phyloP scores from a whole-genome alignment of 495 filamentous ascomycete genomes.

The Oidiodendron maius region DNA sequence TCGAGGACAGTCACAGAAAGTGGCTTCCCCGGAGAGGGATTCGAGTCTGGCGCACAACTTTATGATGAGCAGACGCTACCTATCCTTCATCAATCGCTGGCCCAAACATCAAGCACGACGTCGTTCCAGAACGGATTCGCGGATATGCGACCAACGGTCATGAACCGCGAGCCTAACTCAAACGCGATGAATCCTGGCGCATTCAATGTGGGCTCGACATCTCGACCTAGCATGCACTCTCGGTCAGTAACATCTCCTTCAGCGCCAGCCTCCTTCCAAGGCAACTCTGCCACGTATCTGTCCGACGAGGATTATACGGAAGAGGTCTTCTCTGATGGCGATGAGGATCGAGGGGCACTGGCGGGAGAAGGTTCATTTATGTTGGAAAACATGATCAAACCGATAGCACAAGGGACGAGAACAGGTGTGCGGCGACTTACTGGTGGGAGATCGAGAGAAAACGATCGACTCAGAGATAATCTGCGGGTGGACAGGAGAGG shows the following conservation, averaged over 20 bases:
- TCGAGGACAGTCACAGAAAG: conserved; percentile 61
- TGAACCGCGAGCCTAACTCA: conserved; percentile 35
- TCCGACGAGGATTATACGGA: conserved; percentile 42
- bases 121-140: conserved; percentile 88
- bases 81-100: conserved; percentile 78
- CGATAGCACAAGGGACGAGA: conserved; percentile 44
- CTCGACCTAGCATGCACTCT: conserved; percentile 55
- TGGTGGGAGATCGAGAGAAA: conserved; percentile 53
- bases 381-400: conserved; percentile 60
- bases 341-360: conserved; percentile 35
- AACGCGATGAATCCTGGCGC: conserved; percentile 61
- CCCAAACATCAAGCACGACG: conserved; percentile 59
- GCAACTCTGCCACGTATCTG: conserved; percentile 48
- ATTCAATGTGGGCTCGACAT: conserved; percentile 34
- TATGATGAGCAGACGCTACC: conserved; percentile 94
- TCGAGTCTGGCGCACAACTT: conserved; percentile 74
- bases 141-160: conserved; percentile 52
- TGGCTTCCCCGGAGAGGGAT: conserved; percentile 44
- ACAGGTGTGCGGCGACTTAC: conserved; percentile 64
- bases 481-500: conserved; percentile 42
- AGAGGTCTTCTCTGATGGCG: conserved; percentile 47
- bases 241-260: conserved; percentile 70
- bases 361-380: conserved; percentile 48
- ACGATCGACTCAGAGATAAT: conserved; percentile 54
- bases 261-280: conserved; percentile 48